Base-by-base conservation (phyloP, 1,284 basidiomycete species). In the Violaceomyces palustris region DNA sequence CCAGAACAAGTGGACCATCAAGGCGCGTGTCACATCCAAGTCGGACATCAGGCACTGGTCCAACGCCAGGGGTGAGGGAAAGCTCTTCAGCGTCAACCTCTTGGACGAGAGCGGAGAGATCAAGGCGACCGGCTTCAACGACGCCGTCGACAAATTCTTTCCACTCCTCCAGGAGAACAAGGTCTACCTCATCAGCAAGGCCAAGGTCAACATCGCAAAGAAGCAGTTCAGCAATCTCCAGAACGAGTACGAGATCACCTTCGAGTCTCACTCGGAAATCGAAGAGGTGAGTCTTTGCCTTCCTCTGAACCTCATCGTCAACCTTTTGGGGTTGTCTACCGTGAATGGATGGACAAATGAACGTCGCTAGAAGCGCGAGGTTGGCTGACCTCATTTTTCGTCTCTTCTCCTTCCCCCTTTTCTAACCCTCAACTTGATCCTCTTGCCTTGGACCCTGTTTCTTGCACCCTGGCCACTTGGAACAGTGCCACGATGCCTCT, bases 1-100 rank as follows among this genome's bases (percentile, higher is more conserved):
- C 73, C 89, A 94, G 75, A 97, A 94, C 77, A 92, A 91, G 76
- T 80, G 70, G 93, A 93, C 88, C 3, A 96, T 98, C 79, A 92
- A 91, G 73, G 94, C 90, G 19, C 85, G 90, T 38, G 89, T 96
- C 35, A 88, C 84, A 2, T 82, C 87, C 64, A 96, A 93, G 76
- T 83, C 83, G 0, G 93, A 97, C 0, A 83, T 98, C 68, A 86
- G 83, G 67, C 82, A 83, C 33, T 99, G 86, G 83, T 87, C 87
- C 4, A 98, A 94, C 73, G 78, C 81, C 59, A 81, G 85, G 10
- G 94, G 94, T 35, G 94, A 97, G 64, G 94, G 94, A 33, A 93
- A 96, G 72, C 78, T 98, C 6, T 98, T 99, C 77, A 91, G 80
- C 62, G 84, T 92, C 23, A 93, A 85, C 0, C 75, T 98, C 30